phyloP scores from a whole-genome alignment of 2,329 filamentous ascomycete genomes.

The Phialophora verrucosa region DNA sequence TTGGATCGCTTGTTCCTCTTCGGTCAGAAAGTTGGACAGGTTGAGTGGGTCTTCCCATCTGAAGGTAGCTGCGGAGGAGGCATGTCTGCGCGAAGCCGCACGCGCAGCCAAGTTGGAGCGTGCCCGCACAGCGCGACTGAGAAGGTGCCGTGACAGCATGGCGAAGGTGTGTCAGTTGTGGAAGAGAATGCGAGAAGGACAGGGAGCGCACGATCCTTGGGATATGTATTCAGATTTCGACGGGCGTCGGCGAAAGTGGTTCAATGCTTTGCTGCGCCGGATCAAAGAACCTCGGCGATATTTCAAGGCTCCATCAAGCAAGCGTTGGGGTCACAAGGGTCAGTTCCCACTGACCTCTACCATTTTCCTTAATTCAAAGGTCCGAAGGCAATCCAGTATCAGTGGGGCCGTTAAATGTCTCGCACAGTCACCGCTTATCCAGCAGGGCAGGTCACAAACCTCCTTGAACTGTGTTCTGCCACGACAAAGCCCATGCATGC shows the following conservation, averaged over 20 bases:
- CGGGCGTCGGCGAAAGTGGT: conserved; percentile 12
- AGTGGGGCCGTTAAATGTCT: not conserved
- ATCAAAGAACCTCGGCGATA: conserved; percentile 16
- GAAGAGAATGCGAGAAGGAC: not conserved
- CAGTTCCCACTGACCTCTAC: not conserved
- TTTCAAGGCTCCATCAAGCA: not conserved
- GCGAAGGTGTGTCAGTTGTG: not conserved
- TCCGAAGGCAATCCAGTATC: not conserved
- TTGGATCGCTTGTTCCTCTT: conserved; percentile 87
- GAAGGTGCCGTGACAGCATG: conserved; percentile 34
- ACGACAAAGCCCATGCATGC: not conserved
- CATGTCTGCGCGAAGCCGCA: conserved; percentile 31
- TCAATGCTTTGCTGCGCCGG: conserved; percentile 6
- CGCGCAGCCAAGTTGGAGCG: conserved; percentile 11
- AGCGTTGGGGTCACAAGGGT: not conserved
- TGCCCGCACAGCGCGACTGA: conserved; percentile 32
- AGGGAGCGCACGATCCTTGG: not conserved
- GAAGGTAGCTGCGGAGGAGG: conserved; percentile 58
- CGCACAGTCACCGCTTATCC: not conserved
- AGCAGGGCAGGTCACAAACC: not conserved
- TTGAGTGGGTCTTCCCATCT: conserved; percentile 91
- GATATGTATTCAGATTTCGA: not conserved
- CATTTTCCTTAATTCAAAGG: not conserved
- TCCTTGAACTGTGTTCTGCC: not conserved
- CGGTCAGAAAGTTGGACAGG: conserved; percentile 76